phyloP scores from a whole-genome alignment of 768 basidiomycete genomes.

The Amanita brunnescens region DNA sequence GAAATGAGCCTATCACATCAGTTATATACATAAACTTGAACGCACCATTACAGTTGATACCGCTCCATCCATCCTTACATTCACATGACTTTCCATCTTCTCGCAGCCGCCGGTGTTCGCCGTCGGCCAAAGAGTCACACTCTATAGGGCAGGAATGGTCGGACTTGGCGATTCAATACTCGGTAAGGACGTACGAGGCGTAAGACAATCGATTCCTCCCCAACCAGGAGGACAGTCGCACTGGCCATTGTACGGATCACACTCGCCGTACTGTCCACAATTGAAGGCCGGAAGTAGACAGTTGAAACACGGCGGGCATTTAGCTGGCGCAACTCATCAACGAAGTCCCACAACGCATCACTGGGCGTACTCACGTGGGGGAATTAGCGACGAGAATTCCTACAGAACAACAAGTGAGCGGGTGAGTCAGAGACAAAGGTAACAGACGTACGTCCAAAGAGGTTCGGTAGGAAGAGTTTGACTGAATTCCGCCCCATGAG shows the following conservation, averaged over 20 bases:
- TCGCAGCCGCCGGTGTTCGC: slow-evolving; percentile 73
- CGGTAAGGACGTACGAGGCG: slow-evolving; percentile 61
- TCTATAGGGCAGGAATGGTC: no score
- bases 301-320: slow-evolving; percentile 91
- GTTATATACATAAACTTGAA: no score
- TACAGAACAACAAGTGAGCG: not conserved
- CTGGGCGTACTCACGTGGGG: not conserved
- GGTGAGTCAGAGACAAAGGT: not conserved
- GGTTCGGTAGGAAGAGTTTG: not conserved
- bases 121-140: slow-evolving; percentile 91
- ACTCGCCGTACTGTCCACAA: slow-evolving; percentile 88
- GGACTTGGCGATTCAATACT: no score
- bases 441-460: not conserved
- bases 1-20: not conserved
- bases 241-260: slow-evolving; percentile 88
- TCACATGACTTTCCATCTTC: slow-evolving; percentile 70
- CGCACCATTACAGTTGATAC: slow-evolving; percentile 94
- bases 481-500: not conserved
- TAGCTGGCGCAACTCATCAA: slow-evolving; percentile 23
- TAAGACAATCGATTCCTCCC: slow-evolving; percentile 92
- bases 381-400: not conserved
- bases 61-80: slow-evolving; percentile 92
- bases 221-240: slow-evolving; percentile 98
- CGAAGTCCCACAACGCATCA: not conserved
- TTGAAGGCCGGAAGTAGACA: slow-evolving; percentile 86